These are phyloP conservation scores for Talaromyces sp. DNA, from an alignment of 2,329 filamentous ascomycete species.

Conservation along the genomic window DNA sequence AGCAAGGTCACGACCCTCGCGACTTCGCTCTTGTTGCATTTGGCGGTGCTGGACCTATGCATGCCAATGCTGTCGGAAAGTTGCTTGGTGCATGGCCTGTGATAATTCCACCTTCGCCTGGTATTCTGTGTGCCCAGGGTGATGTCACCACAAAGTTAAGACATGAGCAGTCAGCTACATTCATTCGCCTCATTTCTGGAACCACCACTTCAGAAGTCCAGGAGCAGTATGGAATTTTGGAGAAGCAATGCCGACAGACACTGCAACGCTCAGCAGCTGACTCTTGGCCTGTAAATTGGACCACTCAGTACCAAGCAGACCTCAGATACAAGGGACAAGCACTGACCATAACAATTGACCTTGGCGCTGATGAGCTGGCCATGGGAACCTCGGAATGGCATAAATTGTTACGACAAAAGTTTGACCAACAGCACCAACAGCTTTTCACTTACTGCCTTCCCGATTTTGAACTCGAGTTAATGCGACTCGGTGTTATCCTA, in stretches of 20 bases:
- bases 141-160: conserved; percentile 55
- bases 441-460: conserved; percentile 51
- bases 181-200: conserved; percentile 46
- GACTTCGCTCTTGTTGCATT: conserved; percentile 57
- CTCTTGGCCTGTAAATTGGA: conserved; percentile 31
- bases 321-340: conserved; percentile 54
- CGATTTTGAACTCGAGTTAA: conserved; percentile 51
- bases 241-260: conserved; percentile 35
- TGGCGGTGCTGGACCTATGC: conserved; percentile 56
- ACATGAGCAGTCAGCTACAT: conserved; percentile 51
- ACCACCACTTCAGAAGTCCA: conserved; percentile 39
- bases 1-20: conserved; percentile 55
- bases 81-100: conserved; percentile 55
- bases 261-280: conserved; percentile 43
- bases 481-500: conserved; percentile 50
- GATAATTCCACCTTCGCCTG: conserved; percentile 56
- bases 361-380: conserved; percentile 39
- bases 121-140: conserved; percentile 54
- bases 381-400: conserved; percentile 33
- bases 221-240: conserved; percentile 38
- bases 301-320: conserved; percentile 47
- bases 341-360: conserved; percentile 39
- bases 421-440: conserved; percentile 48
- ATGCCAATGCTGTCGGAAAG: conserved; percentile 54
- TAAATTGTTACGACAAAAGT: conserved; percentile 40